These are phyloP conservation scores for Aegilops tauschii DNA, from an alignment of 176 grass and related monocot species.

Conservation along the genomic window DNA sequence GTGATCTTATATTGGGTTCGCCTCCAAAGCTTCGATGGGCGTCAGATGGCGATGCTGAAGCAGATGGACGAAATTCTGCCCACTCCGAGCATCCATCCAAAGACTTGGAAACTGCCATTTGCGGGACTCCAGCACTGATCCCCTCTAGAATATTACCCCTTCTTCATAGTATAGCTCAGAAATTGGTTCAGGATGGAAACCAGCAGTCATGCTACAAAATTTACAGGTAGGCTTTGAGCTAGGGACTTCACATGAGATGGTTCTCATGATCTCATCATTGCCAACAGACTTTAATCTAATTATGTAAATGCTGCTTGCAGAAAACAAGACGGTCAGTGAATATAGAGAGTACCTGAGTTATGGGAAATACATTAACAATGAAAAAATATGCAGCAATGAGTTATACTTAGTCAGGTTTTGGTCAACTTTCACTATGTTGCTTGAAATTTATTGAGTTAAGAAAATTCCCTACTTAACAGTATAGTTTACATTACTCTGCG, in stretches of 20 bases:
- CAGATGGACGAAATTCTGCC: constrained; percentile 21
- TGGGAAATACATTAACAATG: constrained; percentile 23
- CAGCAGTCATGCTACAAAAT: constrained; percentile 56
- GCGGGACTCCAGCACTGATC: constrained; percentile 71
- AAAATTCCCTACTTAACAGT: not conserved
- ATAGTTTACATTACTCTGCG: not conserved
- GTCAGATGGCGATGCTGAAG: constrained; percentile 25
- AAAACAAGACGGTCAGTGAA: constrained; percentile 26
- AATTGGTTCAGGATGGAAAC: constrained; percentile 82
- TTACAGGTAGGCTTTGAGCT: constrained; percentile 18
- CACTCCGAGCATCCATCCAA: constrained; percentile 57
- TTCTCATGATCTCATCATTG: constrained; percentile 19
- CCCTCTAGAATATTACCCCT: constrained; percentile 70
- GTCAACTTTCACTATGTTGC: constrained; percentile 22
- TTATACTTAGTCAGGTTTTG: constrained; percentile 21
- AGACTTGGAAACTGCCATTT: constrained; percentile 66
- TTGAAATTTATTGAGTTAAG: not conserved
- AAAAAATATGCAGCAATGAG: constrained; percentile 19
- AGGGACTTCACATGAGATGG: not conserved
- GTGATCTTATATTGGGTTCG: constrained; percentile 49
- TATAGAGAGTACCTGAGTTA: constrained; percentile 11
- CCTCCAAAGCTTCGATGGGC: constrained; percentile 43
- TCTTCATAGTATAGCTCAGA: constrained; percentile 76
- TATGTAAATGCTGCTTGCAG: constrained; percentile 33
- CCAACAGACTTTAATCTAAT: not conserved